A percentile compares a stretch with the other conserved stretches of the same genome.
Conservation (phyloP, 306 rosid species). For the Spatholobus suberectus region DNA sequence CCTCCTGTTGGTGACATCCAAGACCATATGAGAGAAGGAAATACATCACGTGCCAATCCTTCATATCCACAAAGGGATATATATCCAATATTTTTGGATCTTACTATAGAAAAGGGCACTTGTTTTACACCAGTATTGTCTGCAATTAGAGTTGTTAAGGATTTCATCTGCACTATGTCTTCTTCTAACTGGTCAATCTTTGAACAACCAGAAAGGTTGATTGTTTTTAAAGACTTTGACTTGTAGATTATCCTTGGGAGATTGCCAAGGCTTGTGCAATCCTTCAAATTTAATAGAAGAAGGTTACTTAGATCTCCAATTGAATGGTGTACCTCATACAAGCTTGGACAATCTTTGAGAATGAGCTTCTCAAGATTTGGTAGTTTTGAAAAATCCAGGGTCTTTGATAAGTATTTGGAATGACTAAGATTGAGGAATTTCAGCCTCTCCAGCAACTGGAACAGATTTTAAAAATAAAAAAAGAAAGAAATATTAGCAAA, state of each 20-base stretch:
- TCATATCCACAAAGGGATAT: slow-evolving; percentile 44
- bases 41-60: slow-evolving; percentile 26
- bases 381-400: slow-evolving; percentile 42
- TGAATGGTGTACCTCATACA: slow-evolving; percentile 38
- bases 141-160: slow-evolving; percentile 48
- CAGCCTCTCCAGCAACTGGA: slow-evolving; percentile 15
- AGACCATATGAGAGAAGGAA: slow-evolving; percentile 43
- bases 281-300: slow-evolving; percentile 11
- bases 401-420: not conserved
- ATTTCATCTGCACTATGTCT: slow-evolving; percentile 50
- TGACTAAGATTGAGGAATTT: slow-evolving; percentile 44
- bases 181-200: slow-evolving; percentile 42
- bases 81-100: slow-evolving; percentile 22
- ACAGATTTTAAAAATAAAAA: not conserved
- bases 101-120: slow-evolving; percentile 33
- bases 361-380: slow-evolving; percentile 47
- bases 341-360: slow-evolving; percentile 24
- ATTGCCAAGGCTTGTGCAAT: not conserved
- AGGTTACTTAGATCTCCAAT: slow-evolving; percentile 24
- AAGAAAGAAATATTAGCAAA: not conserved
- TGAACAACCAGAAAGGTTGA: slow-evolving; percentile 52
- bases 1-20: slow-evolving; percentile 31
- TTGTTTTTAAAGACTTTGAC: slow-evolving; percentile 44
- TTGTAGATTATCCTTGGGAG: slow-evolving; percentile 12
- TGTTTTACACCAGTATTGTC: slow-evolving; percentile 45